phyloP scores from a whole-genome alignment of 495 filamentous ascomycete genomes.

The Glonium stellatum region DNA sequence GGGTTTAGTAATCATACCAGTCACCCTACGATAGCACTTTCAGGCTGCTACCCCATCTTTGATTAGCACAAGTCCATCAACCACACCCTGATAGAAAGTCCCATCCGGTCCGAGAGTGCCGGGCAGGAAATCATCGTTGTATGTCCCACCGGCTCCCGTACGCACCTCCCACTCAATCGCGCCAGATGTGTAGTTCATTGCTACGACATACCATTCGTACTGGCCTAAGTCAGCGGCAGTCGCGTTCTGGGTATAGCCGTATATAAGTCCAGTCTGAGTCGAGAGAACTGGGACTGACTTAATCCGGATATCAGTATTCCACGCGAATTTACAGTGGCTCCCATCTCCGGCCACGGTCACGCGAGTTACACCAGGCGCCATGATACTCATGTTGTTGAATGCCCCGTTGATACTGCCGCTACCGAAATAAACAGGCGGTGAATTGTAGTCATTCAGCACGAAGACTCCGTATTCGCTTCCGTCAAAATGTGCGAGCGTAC shows the following conservation, averaged over 20 bases:
- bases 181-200: not conserved
- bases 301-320: not conserved
- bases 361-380: not conserved
- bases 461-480: not conserved
- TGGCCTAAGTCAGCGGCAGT: not conserved
- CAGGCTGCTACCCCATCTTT: no score
- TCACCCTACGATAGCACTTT: no score
- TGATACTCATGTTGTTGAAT: not conserved
- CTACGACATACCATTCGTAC: not conserved
- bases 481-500: not conserved
- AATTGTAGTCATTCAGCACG: not conserved
- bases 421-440: not conserved
- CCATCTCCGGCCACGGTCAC: not conserved
- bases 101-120: no score
- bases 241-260: not conserved
- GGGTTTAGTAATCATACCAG: no score
- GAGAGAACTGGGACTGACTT: not conserved
- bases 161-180: no score
- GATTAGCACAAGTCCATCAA: no score
- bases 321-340: not conserved
- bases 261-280: not conserved
- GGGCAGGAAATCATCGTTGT: no score
- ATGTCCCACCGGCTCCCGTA: no score
- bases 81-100: no score
- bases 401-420: no score